phyloP scores from a whole-genome alignment of 805 yeast genomes.

The Priceomyces carsonii region DNA sequence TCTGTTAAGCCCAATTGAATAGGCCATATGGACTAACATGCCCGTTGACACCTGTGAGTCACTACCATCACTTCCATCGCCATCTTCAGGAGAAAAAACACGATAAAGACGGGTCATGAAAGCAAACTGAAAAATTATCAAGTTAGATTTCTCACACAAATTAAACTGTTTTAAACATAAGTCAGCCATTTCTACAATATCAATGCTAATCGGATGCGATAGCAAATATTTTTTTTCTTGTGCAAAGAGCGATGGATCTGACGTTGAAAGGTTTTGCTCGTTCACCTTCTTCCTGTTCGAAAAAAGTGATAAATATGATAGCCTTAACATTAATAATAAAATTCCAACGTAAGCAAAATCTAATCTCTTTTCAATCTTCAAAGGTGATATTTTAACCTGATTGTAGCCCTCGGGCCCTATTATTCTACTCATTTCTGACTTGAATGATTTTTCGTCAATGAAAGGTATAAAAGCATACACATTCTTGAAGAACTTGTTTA shows the following conservation, averaged over 20 bases:
- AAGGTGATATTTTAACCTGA: conserved; percentile 18
- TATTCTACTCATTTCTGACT: conserved; percentile 41
- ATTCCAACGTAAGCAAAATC: conserved; percentile 39
- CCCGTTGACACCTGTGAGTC: conserved; percentile 57
- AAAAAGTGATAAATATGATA: conserved; percentile 37
- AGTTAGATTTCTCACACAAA: conserved; percentile 37
- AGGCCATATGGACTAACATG: conserved; percentile 64
- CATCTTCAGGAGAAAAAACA: conserved; percentile 54
- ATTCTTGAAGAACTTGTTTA: conserved; percentile 58
- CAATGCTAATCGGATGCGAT: conserved; percentile 31
- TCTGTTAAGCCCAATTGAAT: conserved; percentile 65
- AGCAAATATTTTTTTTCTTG: conserved; percentile 28
- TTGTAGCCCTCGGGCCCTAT: conserved; percentile 39
- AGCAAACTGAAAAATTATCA: conserved; percentile 55
- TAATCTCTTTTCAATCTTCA: conserved; percentile 30
- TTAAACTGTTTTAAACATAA: conserved; percentile 38
- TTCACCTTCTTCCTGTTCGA: conserved; percentile 34
- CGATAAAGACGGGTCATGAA: conserved; percentile 54
- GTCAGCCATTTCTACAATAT: conserved; percentile 32
- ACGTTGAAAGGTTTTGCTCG: conserved; percentile 25
- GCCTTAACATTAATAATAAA: conserved; percentile 32
- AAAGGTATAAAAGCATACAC: conserved; percentile 68
- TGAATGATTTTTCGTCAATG: conserved; percentile 58
- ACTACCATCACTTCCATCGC: conserved; percentile 61
- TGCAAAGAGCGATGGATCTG: conserved; percentile 19